Conservation (phyloP, 2,329 filamentous ascomycete species). For the Chrysoporthe puriensis region DNA sequence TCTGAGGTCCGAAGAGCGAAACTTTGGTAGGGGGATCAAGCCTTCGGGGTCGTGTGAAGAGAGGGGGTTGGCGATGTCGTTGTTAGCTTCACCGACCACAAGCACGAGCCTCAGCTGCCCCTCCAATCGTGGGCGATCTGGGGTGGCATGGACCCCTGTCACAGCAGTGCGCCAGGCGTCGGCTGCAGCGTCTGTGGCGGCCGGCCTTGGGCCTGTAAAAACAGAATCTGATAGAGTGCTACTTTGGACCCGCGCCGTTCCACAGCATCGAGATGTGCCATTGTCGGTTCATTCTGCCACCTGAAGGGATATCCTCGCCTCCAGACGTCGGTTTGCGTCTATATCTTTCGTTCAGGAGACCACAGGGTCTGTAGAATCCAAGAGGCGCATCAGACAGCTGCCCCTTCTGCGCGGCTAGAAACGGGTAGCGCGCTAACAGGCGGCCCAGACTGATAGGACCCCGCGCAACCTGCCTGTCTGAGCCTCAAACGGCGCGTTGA, state of each 20-base stretch:
- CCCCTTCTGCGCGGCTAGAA: background rate
- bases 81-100: conserved; percentile 29
- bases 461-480: conserved; percentile 23
- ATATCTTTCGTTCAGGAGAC: background rate
- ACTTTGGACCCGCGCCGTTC: conserved; percentile 1
- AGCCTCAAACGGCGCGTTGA: conserved; percentile 2
- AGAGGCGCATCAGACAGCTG: background rate
- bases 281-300: background rate
- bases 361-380: background rate
- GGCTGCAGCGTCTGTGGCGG: conserved; percentile 15
- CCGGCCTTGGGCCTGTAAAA: conserved; percentile 16
- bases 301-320: background rate
- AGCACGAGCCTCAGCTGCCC: conserved; percentile 25
- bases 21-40: background rate
- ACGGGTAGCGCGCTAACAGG: conserved; percentile 26
- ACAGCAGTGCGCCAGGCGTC: conserved; percentile 9
- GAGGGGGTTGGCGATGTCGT: conserved; percentile 15
- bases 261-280: background rate
- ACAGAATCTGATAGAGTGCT: conserved; percentile 20
- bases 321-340: background rate
- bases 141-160: conserved; percentile 19
- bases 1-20: background rate
- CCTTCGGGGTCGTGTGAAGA: background rate
- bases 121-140: conserved; percentile 24
- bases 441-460: conserved; percentile 11